Percentiles rank a stretch among this genome's conserved stretches.
These are phyloP conservation scores for Canavalia ensiformis DNA, from an alignment of 306 rosid species.

Conservation along the genomic window DNA sequence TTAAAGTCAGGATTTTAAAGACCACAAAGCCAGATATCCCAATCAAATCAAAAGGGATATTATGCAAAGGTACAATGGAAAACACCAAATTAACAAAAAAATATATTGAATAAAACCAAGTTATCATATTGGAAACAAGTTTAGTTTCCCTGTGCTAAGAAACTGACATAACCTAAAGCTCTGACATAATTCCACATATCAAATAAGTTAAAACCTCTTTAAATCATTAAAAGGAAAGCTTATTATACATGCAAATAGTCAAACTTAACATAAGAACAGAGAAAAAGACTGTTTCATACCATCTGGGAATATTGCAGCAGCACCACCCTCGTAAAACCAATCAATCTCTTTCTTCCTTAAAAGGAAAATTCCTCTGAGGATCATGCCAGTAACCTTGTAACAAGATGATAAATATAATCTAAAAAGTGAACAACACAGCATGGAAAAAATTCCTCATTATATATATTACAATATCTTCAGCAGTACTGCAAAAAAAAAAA, in stretches of 20 bases:
- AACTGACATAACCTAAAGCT: constrained; percentile 28
- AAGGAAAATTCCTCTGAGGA: constrained; percentile 91
- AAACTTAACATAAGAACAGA: constrained; percentile 32
- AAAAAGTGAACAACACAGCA: constrained; percentile 37
- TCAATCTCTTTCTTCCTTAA: constrained; percentile 93
- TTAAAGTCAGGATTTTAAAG: background rate
- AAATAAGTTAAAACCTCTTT: constrained; percentile 23
- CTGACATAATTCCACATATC: constrained; percentile 27
- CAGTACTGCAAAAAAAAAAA: background rate
- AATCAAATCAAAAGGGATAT: constrained; percentile 39
- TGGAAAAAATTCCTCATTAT: constrained; percentile 35
- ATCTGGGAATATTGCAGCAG: constrained; percentile 92
- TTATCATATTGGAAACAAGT: background rate
- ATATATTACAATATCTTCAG: constrained; percentile 27
- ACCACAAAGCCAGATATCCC: constrained; percentile 34
- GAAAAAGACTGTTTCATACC: constrained; percentile 57
- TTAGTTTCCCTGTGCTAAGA: constrained; percentile 34
- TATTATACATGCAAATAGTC: constrained; percentile 27
- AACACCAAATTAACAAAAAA: constrained; percentile 8
- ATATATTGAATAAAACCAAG: background rate
- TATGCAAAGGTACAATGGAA: constrained; percentile 28
- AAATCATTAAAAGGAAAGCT: constrained; percentile 15
- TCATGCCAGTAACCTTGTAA: constrained; percentile 83
- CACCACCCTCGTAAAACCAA: constrained; percentile 99
- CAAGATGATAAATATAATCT: constrained; percentile 47